Conservation (phyloP, 2,329 filamentous ascomycete species). For the Epichloe sp. region DNA sequence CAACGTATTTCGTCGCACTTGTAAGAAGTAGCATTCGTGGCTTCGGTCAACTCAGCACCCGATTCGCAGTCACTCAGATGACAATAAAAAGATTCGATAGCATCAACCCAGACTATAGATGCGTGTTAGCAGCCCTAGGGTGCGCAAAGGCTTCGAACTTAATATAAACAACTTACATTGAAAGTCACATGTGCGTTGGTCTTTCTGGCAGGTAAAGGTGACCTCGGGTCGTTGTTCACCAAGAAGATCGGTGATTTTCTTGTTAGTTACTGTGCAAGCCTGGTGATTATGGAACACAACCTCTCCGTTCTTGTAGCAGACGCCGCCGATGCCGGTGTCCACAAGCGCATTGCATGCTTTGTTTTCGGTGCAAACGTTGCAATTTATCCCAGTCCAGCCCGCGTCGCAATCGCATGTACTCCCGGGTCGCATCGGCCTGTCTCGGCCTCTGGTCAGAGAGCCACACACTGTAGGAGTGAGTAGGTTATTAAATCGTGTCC, state of each 20-base stretch:
- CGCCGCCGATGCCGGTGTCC: slow-evolving; percentile 65
- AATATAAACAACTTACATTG: slow-evolving; percentile 52
- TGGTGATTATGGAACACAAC: slow-evolving; percentile 93
- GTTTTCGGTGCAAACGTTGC: slow-evolving; percentile 82
- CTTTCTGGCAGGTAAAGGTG: slow-evolving; percentile 79
- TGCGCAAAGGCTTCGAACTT: not conserved
- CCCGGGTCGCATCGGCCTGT: slow-evolving; percentile 62
- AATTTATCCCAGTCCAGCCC: slow-evolving; percentile 95
- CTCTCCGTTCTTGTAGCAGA: slow-evolving; percentile 85
- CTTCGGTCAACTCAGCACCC: slow-evolving; percentile 50
- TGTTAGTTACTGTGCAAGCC: slow-evolving; percentile 94
- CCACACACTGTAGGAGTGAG: slow-evolving; percentile 52
- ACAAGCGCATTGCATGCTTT: slow-evolving; percentile 79
- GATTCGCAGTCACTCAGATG: slow-evolving; percentile 71
- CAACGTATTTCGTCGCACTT: slow-evolving; percentile 75
- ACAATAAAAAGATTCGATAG: slow-evolving; percentile 93
- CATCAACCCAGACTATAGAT: slow-evolving; percentile 75
- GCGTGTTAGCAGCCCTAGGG: not conserved
- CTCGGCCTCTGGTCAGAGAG: slow-evolving; percentile 66
- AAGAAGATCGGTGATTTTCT: slow-evolving; percentile 78
- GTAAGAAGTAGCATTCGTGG: slow-evolving; percentile 72
- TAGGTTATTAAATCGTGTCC: not conserved
- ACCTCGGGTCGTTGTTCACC: slow-evolving; percentile 80
- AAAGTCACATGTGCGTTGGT: slow-evolving; percentile 72
- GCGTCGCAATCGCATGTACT: slow-evolving; percentile 74